Evolutionary conservation across 2,329 filamentous ascomycete species (phyloP).

Genomic region (Alternaria angustiovoidea): DNA sequence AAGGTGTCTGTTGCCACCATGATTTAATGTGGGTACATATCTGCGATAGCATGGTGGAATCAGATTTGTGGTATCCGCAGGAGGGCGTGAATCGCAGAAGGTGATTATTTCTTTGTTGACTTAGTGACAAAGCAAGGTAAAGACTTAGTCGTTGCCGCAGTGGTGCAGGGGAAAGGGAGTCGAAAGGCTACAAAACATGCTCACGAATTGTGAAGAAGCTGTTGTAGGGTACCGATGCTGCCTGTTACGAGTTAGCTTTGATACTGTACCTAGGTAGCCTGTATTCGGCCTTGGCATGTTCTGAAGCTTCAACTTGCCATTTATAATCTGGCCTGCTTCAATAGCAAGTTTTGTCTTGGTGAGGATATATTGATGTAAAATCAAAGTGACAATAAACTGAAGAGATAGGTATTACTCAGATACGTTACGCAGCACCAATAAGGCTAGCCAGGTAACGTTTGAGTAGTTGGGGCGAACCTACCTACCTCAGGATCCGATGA

Average conservation of each 20-base stretch:
- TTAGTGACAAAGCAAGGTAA: background rate
- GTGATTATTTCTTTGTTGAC: background rate
- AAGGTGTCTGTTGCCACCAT: conserved; percentile 13
- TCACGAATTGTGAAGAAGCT: background rate
- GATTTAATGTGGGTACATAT: background rate
- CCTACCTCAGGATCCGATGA: too few relatives aligned
- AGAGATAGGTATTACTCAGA: too few relatives aligned
- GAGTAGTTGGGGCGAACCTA: too few relatives aligned
- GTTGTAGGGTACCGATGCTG: background rate
- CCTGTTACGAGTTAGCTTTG: background rate
- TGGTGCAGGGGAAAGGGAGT: background rate
- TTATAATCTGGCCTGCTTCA: too few relatives aligned
- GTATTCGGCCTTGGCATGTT: too few relatives aligned
- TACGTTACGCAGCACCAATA: too few relatives aligned
- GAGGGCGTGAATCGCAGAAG: background rate
- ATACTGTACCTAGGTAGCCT: background rate
- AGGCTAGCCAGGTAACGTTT: too few relatives aligned
- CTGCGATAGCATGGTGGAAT: conserved; percentile 12
- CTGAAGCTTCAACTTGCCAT: too few relatives aligned
- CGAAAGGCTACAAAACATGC: background rate
- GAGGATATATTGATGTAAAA: too few relatives aligned
- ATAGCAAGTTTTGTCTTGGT: too few relatives aligned
- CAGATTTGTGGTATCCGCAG: background rate
- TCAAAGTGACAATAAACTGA: too few relatives aligned
- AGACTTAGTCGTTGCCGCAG: background rate